Conservation (phyloP, 2,329 filamentous ascomycete genomes). For the Nemania sp. region DNA sequence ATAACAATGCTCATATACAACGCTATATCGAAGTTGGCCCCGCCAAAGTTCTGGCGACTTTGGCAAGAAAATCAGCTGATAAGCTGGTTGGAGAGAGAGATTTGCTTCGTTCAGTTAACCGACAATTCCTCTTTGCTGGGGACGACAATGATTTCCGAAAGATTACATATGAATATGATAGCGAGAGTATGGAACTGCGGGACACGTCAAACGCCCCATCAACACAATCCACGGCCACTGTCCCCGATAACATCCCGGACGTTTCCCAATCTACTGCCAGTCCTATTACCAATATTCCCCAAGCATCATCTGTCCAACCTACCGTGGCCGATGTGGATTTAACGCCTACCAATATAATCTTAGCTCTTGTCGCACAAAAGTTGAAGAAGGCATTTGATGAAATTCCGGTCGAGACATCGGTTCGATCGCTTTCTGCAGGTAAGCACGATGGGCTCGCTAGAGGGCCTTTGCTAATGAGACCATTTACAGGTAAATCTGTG, state of each 20-base stretch:
- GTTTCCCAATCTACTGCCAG: background rate
- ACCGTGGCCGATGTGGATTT: conserved; percentile 44
- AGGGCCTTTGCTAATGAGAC: background rate
- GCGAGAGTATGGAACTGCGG: background rate
- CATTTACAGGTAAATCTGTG: conserved; percentile 81
- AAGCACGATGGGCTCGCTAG: background rate
- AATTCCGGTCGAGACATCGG: conserved; percentile 90
- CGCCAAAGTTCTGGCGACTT: conserved; percentile 17
- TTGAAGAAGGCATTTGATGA: conserved; percentile 90
- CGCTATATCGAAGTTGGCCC: conserved; percentile 26
- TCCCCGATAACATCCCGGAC: background rate
- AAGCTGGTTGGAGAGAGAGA: conserved; percentile 20
- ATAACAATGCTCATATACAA: conserved; percentile 6
- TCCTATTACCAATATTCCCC: background rate
- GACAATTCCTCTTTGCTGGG: conserved; percentile 19
- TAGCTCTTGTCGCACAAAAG: conserved; percentile 91
- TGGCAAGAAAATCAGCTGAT: conserved; percentile 25
- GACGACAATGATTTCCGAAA: conserved; percentile 19
- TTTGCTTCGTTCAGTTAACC: conserved; percentile 10
- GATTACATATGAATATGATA: conserved; percentile 24
- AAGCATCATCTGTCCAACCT: conserved; percentile 1
- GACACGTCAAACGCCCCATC: background rate
- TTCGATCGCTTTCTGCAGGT: conserved; percentile 98
- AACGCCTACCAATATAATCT: conserved; percentile 85
- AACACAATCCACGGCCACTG: background rate